Percentiles rank a stretch among this genome's conserved stretches.
These are phyloP conservation scores for Aspergillus clavatus DNA, from an alignment of 2,329 filamentous ascomycete species.

Conservation along the genomic window DNA sequence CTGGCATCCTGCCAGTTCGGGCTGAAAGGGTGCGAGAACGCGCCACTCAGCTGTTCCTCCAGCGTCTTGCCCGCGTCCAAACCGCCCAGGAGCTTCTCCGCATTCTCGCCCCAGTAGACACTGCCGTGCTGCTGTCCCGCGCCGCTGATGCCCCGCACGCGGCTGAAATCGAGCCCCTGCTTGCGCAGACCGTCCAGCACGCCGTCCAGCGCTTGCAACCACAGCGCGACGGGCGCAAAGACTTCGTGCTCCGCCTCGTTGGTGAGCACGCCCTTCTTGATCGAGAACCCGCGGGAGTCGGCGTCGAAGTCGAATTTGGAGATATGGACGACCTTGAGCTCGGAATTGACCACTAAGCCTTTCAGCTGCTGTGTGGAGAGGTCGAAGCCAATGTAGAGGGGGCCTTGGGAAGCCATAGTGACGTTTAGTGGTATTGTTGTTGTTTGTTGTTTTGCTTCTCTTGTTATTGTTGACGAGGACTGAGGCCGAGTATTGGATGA, in stretches of 20 bases:
- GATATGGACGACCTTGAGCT: conserved; percentile 73
- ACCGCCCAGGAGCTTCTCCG: conserved; percentile 57
- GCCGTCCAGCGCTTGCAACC: conserved; percentile 86
- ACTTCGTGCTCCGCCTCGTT: conserved; percentile 82
- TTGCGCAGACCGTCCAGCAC: conserved; percentile 69
- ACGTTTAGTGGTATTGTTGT: conserved; percentile 3
- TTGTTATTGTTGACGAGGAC: no score
- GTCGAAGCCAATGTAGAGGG: conserved; percentile 87
- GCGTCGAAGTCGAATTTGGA: conserved; percentile 94
- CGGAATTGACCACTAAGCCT: conserved; percentile 79
- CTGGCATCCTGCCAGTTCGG: conserved; percentile 99
- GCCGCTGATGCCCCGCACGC: conserved; percentile 77
- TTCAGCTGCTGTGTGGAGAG: conserved; percentile 96
- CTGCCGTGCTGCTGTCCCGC: conserved; percentile 97
- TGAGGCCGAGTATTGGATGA: conserved; percentile 3
- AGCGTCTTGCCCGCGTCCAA: conserved; percentile 60
- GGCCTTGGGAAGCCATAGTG: conserved; percentile 43
- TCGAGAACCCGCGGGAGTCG: conserved; percentile 71
- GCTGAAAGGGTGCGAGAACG: conserved; percentile 78
- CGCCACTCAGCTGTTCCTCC: conserved; percentile 65
- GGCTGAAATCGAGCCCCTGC: conserved; percentile 65
- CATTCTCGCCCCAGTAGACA: conserved; percentile 79
- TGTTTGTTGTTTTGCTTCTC: no score
- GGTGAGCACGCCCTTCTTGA: conserved; percentile 81
- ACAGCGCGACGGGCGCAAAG: conserved; percentile 87